These are phyloP conservation scores for Trametes sp. DNA, from an alignment of 1,284 basidiomycete genomes.

Conservation along the genomic window DNA sequence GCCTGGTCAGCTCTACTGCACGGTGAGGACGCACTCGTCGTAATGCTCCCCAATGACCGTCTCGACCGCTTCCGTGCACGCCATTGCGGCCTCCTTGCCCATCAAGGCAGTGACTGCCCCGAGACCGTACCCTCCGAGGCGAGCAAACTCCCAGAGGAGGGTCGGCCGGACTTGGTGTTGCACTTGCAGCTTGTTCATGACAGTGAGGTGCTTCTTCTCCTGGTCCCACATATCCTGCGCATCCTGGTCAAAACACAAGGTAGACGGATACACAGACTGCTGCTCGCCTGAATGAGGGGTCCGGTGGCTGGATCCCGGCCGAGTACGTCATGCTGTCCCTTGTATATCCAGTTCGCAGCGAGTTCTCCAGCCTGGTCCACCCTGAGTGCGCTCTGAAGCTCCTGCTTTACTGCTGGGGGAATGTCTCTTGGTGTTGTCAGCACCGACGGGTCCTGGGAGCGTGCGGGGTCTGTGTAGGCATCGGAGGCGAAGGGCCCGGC, in stretches of 20 bases:
- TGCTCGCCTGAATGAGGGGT: constrained; percentile 77
- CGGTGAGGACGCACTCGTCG: constrained; percentile 79
- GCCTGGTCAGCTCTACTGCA: constrained; percentile 4
- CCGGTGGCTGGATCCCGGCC: constrained; percentile 69
- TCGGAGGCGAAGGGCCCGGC: constrained; percentile 34
- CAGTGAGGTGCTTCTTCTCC: constrained; percentile 90
- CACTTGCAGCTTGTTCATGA: constrained; percentile 84
- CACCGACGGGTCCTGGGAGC: constrained; percentile 46
- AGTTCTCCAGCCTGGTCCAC: constrained; percentile 95
- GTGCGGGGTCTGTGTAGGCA: constrained; percentile 47
- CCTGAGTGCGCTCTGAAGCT: constrained; percentile 72
- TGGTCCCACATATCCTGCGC: constrained; percentile 94
- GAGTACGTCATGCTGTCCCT: constrained; percentile 80
- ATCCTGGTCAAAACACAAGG: not conserved
- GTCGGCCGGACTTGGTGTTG: constrained; percentile 92
- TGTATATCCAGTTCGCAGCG: constrained; percentile 93
- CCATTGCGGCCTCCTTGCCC: constrained; percentile 96
- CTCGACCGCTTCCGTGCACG: constrained; percentile 97
- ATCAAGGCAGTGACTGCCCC: constrained; percentile 88
- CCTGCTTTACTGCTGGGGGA: constrained; percentile 53
- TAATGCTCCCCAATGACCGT: constrained; percentile 99
- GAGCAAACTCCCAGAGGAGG: constrained; percentile 83
- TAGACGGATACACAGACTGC: not conserved
- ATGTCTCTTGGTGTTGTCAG: constrained; percentile 58
- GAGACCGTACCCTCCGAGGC: constrained; percentile 84